These are phyloP conservation scores for Aaosphaeria pasadenensis DNA, from an alignment of 2,329 filamentous ascomycete species.

Conservation along the genomic window DNA sequence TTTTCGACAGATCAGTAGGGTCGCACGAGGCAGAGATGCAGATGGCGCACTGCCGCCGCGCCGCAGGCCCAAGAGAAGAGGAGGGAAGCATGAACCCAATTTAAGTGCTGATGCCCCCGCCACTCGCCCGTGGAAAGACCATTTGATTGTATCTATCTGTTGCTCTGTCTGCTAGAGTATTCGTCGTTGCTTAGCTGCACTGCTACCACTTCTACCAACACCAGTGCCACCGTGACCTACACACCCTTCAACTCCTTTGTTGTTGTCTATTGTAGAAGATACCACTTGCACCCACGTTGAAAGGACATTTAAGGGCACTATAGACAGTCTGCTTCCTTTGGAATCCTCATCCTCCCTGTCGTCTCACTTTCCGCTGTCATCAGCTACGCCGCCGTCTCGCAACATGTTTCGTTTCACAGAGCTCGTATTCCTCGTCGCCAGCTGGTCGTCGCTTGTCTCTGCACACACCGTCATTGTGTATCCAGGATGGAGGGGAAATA, in stretches of 20 bases:
- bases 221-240: not conserved
- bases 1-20: no score
- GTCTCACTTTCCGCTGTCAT: no score
- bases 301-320: constrained; percentile 2
- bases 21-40: no score
- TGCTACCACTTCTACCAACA: not conserved
- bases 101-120: no score
- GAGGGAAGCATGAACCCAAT: no score
- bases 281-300: no score
- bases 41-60: no score
- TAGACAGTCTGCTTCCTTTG: constrained; percentile 16
- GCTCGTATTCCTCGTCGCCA: constrained; percentile 29
- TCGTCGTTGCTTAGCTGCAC: no score
- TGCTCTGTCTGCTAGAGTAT: no score
- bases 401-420: constrained; percentile 33
- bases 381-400: constrained; percentile 2
- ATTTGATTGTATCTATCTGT: no score
- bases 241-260: not conserved
- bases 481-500: constrained; percentile 83
- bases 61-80: no score
- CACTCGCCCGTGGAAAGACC: no score
- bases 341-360: not conserved
- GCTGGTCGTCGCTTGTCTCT: constrained; percentile 45
- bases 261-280: not conserved
- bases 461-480: constrained; percentile 85